A percentile compares a stretch with the other conserved stretches of the same genome.
phyloP scores from a whole-genome alignment of 805 yeast genomes.

The Tanozyma kutaoensis region DNA sequence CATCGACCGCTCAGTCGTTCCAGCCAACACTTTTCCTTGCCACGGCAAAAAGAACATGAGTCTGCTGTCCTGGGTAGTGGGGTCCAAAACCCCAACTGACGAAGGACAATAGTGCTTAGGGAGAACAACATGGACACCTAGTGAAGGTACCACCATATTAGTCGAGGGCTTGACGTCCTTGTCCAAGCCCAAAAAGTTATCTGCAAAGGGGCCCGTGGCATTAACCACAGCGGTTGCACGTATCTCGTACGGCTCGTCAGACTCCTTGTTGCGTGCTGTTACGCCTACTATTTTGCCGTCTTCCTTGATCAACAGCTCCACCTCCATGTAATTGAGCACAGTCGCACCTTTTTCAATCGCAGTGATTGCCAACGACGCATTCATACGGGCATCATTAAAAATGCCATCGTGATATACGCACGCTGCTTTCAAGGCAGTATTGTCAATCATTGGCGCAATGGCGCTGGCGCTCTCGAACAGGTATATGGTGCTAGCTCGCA shows the following conservation, averaged over 20 bases:
- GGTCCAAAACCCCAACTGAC: slow-evolving; percentile 81
- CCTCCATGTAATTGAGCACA: slow-evolving; percentile 76
- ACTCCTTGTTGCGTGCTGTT: slow-evolving; percentile 56
- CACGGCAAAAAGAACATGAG: slow-evolving; percentile 96
- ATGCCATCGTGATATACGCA: slow-evolving; percentile 92
- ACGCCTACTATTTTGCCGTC: slow-evolving; percentile 60
- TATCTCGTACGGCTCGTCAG: slow-evolving; percentile 48
- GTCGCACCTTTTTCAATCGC: slow-evolving; percentile 86
- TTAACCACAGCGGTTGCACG: slow-evolving; percentile 68
- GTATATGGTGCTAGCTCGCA: slow-evolving; percentile 68
- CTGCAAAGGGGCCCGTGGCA: slow-evolving; percentile 93
- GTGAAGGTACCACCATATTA: slow-evolving; percentile 83
- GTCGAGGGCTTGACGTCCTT: slow-evolving; percentile 41
- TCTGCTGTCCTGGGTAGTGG: slow-evolving; percentile 87
- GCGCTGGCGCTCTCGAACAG: slow-evolving; percentile 56
- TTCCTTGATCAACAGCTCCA: slow-evolving; percentile 60
- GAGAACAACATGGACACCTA: slow-evolving; percentile 85
- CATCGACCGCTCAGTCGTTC: slow-evolving; percentile 89
- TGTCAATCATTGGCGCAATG: slow-evolving; percentile 72
- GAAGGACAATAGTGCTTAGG: slow-evolving; percentile 89
- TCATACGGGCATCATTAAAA: slow-evolving; percentile 87
- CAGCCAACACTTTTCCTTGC: slow-evolving; percentile 95
- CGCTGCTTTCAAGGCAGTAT: slow-evolving; percentile 69
- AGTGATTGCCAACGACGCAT: slow-evolving; percentile 71
- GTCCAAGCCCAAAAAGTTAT: slow-evolving; percentile 77